Conservation (phyloP, 192 early-diverging fungal genomes). For the Gaertneriomyces sp. region DNA sequence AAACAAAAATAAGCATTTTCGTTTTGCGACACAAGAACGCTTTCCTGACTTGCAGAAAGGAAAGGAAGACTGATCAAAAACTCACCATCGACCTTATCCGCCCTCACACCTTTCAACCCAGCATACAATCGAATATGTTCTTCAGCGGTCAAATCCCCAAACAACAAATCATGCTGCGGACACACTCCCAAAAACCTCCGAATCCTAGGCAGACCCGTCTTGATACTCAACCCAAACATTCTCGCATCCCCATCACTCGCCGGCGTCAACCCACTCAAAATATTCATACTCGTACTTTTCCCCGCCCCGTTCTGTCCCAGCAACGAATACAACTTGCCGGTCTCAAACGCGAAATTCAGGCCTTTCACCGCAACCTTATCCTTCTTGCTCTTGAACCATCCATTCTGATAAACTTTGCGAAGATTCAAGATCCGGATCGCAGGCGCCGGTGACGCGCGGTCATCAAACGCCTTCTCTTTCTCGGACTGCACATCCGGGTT, state of each 20-base stretch:
- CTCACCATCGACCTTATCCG: neutral
- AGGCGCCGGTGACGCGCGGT: constrained; percentile 13
- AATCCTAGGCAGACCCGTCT: constrained; percentile 60
- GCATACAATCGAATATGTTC: constrained; percentile 74
- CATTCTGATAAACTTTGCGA: constrained; percentile 42
- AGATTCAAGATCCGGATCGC: constrained; percentile 49
- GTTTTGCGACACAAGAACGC: no score
- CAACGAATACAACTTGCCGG: constrained; percentile 56
- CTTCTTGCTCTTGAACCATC: constrained; percentile 15
- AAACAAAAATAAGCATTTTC: neutral
- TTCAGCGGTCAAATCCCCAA: constrained; percentile 67
- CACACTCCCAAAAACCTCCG: constrained; percentile 73
- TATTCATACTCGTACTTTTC: constrained; percentile 73
- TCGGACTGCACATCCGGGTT: constrained; percentile 52
- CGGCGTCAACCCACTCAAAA: constrained; percentile 70
- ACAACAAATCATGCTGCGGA: constrained; percentile 70
- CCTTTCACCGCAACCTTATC: constrained; percentile 46
- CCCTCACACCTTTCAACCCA: constrained; percentile 69
- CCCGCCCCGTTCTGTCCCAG: constrained; percentile 76
- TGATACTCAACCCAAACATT: constrained; percentile 58
- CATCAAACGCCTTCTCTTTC: constrained; percentile 40
- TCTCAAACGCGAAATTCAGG: constrained; percentile 35
- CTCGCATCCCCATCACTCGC: constrained; percentile 64
- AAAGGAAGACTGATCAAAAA: no score
- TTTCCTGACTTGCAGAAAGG: no score